These are phyloP conservation scores for Cyclotella kingstonii DNA, from an alignment of 108 stramenopile genomes.

Conservation along the genomic window DNA sequence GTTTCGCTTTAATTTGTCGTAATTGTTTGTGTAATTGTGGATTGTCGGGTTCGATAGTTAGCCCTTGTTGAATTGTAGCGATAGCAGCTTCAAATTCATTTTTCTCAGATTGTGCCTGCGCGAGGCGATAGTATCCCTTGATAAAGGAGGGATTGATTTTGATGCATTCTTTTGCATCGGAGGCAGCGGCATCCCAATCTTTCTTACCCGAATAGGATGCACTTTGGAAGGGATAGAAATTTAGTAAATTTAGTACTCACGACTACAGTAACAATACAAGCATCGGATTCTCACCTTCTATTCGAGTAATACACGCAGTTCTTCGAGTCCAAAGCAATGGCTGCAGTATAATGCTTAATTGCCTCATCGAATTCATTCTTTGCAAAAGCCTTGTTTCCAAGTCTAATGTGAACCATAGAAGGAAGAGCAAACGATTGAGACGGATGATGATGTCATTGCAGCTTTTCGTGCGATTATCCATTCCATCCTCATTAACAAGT, in stretches of 20 bases:
- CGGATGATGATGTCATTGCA: background rate
- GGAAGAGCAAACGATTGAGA: background rate
- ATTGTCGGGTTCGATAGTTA: conserved; percentile 79
- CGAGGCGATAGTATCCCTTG: conserved; percentile 92
- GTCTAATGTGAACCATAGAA: conserved; percentile 35
- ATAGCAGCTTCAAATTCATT: conserved; percentile 72
- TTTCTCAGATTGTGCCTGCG: conserved; percentile 78
- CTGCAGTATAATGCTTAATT: conserved; percentile 82
- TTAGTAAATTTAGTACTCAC: background rate
- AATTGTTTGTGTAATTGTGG: conserved; percentile 73
- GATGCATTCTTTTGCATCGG: conserved; percentile 92
- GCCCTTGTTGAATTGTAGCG: conserved; percentile 77
- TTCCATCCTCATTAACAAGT: background rate
- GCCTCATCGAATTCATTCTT: conserved; percentile 81
- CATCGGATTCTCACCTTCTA: conserved; percentile 59
- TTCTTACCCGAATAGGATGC: conserved; percentile 80
- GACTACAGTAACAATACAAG: background rate
- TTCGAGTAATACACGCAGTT: conserved; percentile 93
- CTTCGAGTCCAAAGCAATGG: conserved; percentile 81
- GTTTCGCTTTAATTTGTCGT: conserved; percentile 60
- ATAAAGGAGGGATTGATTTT: conserved; percentile 81
- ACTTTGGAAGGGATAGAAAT: conserved; percentile 25
- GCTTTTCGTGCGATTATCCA: background rate
- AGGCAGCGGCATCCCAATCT: conserved; percentile 66
- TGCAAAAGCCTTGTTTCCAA: conserved; percentile 88